Evolutionary conservation across 1,139 yeast genomes (phyloP), one percentile per base, ranked within the genome.

Genomic region (Debaryomyces sp.): DNA sequence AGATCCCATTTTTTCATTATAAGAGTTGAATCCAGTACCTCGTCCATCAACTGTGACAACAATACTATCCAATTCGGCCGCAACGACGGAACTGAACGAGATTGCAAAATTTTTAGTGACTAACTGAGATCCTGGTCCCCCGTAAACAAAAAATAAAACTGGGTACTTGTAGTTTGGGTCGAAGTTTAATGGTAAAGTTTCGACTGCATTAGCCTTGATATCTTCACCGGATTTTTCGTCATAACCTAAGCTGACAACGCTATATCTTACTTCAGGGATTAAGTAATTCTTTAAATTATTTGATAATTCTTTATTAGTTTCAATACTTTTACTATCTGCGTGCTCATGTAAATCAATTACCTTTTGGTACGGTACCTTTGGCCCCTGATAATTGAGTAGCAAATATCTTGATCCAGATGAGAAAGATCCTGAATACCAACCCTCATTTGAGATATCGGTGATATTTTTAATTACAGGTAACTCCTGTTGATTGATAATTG

Each of bases 41-140:
- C 95, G 78, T 1, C 94, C 94, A 66, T 87, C 95, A 3, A 87
- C 89, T 0, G 91, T 85, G 1, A 87, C 90, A 10, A 87, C 92
- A 36, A 87, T 76, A 1, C 90, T 87, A 59, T 84, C 75, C 48
- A 87, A 68, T 60, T 85, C 87, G 0, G 92, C 77, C 0, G 92
- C 85, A 29, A 85, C 79, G 10, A 85, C 82, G 12, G 85, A 78
- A 50, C 87, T 81, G 63, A 87, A 86, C 2, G 82, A 75, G 23
- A 84, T 68, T 1, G 77, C 63, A 60, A 81, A 86, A 6, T 69
- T 60, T 49, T 84, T 80, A 27, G 74, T 67, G 5, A 87, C 91
- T 46, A 78, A 70, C 60, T 87, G 95, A 3, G 91, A 84, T 30
- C 88, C 89, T n/a, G 95, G 95, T 0, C 95, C 95, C 18, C 92